Evolutionary conservation across 1,284 basidiomycete species (phyloP), one percentile per base, ranked within the genome.

Genomic region (Pseudozyma sp.): DNA sequence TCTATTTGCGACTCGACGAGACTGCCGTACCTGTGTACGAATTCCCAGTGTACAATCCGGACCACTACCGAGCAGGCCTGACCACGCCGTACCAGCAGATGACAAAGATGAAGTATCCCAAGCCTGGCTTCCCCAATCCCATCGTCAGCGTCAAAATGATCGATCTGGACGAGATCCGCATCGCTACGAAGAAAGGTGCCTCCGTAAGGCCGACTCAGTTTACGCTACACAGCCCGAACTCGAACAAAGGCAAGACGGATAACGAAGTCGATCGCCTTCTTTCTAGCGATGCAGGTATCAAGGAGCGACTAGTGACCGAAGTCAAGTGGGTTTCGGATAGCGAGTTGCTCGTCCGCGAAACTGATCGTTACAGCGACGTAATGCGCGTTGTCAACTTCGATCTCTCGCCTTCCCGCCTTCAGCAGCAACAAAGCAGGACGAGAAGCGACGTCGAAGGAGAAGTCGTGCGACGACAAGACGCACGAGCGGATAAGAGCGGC

Each of bases 61-160:
- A 70, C 36, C 10, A 21, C 43, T 71, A 67, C 40, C 25, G 48
- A 10, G 54, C 77, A 1, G 80, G 80, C 3, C 45, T 75, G 31
- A 78, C 78, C 16, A 70, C 71, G 11, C 74, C 80, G 21, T 83
- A 83, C 45, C 71, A 70, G 38, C 42, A 56, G 16, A 77, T 59
- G 59, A 64, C 55, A n/a, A 42, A 70, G 54, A 80, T 83, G 76
- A 80, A 80, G 68, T 88, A 87, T 75, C 86, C 87, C 36, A 88
- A 89, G 85, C 94, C 95, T 12, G 96, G 95, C 1, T 96, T 91
- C 81, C 89, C 90, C 31, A 98, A 97, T 82, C 96, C 96, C 1
- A 86, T 92, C 34, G 94, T 94, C 36, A 89, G 90, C 10, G 89
- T 94, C n/a, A 90, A 92, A 81, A 89, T 96, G 18, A 67, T 81